phyloP scores from a whole-genome alignment of 1,139 yeast species.

The Pneumocystis canis region DNA sequence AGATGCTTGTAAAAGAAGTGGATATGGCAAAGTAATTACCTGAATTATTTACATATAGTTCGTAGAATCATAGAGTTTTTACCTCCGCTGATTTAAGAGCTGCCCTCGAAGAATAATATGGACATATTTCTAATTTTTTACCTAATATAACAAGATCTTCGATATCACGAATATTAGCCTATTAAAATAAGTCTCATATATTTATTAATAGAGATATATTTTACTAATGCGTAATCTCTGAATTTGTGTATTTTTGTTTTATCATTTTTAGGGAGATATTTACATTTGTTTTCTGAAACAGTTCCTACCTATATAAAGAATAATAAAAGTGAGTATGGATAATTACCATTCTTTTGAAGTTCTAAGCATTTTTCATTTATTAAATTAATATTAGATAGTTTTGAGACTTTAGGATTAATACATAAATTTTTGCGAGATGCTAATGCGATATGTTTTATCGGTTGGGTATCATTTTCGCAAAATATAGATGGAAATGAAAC shows the following conservation, averaged over 20 bases:
- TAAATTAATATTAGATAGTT: constrained; percentile 34
- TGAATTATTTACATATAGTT: background rate
- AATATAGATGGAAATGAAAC: constrained; percentile 46
- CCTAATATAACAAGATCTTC: constrained; percentile 66
- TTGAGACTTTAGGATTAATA: constrained; percentile 47
- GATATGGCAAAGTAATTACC: constrained; percentile 74
- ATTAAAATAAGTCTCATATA: background rate
- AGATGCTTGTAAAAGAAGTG: constrained; percentile 49
- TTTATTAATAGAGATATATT: background rate
- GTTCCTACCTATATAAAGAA: constrained; percentile 14
- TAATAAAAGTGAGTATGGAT: background rate
- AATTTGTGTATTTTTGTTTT: background rate
- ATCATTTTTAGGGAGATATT: constrained; percentile 30
- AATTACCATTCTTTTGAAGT: constrained; percentile 32
- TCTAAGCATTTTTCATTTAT: constrained; percentile 78
- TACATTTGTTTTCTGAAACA: constrained; percentile 32
- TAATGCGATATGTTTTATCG: constrained; percentile 34
- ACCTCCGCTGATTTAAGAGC: constrained; percentile 44
- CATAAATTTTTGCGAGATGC: constrained; percentile 84
- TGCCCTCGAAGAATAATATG: constrained; percentile 61
- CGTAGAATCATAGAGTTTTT: background rate
- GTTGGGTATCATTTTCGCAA: constrained; percentile 29
- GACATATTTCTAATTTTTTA: constrained; percentile 44
- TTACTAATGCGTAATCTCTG: background rate
- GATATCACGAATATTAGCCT: constrained; percentile 55